Conservation (phyloP, 2,329 filamentous ascomycete species). For the Trichoderma brevicompactum region DNA sequence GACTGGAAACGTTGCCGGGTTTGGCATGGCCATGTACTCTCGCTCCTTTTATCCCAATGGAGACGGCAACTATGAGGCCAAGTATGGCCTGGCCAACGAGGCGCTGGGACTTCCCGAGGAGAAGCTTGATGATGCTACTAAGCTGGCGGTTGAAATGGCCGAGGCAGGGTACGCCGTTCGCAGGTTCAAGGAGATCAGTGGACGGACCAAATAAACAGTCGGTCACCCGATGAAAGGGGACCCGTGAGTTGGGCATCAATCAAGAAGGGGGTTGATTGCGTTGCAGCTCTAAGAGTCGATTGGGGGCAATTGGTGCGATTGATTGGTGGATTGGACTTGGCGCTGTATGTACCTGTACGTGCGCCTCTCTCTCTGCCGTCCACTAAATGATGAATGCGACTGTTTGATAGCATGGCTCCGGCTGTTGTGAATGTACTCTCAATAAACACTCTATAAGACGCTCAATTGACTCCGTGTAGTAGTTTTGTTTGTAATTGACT, state of each 20-base stretch:
- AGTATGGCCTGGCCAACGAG: conserved; percentile 50
- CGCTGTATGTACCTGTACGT: background rate
- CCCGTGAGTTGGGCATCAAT: conserved; percentile 7
- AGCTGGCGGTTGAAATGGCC: conserved; percentile 50
- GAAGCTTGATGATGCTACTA: conserved; percentile 61
- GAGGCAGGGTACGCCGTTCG: conserved; percentile 19
- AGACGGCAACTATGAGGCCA: conserved; percentile 49
- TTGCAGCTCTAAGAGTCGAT: background rate
- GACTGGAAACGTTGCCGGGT: conserved; percentile 47
- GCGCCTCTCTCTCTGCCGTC: background rate
- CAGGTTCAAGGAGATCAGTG: background rate
- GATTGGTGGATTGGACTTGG: background rate
- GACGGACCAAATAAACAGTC: background rate
- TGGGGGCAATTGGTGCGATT: background rate
- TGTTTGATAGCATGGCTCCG: background rate
- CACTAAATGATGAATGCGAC: background rate
- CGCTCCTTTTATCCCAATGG: conserved; percentile 55
- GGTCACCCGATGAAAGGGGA: background rate
- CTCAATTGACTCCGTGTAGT: too few relatives aligned
- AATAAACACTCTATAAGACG: too few relatives aligned
- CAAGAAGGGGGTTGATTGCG: background rate
- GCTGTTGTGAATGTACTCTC: too few relatives aligned
- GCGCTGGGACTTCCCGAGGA: conserved; percentile 62
- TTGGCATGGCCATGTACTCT: conserved; percentile 57
- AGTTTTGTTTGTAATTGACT: too few relatives aligned